These are phyloP conservation scores for Bacterosira constricta DNA, from an alignment of 108 stramenopile genomes.

Conservation along the genomic window DNA sequence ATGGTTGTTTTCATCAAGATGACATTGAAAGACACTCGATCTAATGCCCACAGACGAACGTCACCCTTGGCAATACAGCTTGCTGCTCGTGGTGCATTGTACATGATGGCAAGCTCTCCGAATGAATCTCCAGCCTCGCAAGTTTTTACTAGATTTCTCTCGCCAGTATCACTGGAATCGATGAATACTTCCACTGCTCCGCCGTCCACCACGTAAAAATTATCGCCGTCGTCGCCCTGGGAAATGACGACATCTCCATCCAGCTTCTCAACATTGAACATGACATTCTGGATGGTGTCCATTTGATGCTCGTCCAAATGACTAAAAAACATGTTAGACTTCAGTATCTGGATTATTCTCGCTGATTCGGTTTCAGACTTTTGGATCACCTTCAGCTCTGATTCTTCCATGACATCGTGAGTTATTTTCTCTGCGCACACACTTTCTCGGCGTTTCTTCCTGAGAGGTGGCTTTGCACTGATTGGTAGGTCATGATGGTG, in stretches of 20 bases:
- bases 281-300: constrained; percentile 51
- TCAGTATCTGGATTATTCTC: constrained; percentile 59
- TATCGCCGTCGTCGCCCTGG: constrained; percentile 88
- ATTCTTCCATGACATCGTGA: constrained; percentile 2
- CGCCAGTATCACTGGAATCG: constrained; percentile 61
- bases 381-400: constrained; percentile 38
- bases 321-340: constrained; percentile 63
- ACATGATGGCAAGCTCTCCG: constrained; percentile 91
- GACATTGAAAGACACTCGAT: constrained; percentile 48
- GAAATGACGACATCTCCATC: constrained; percentile 80
- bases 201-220: constrained; percentile 85
- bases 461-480: background rate
- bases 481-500: background rate
- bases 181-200: constrained; percentile 74
- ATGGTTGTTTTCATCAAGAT: constrained; percentile 41
- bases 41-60: constrained; percentile 43
- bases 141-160: constrained; percentile 75
- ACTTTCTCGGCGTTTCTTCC: constrained; percentile 31
- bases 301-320: constrained; percentile 60
- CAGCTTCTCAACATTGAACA: constrained; percentile 58
- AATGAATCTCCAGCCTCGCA: constrained; percentile 76
- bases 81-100: constrained; percentile 90
- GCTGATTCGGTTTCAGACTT: constrained; percentile 56
- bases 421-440: constrained; percentile 37
- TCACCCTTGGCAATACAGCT: constrained; percentile 65